Base-by-base conservation (phyloP, 768 basidiomycete species). In the Serendipita indica region DNA sequence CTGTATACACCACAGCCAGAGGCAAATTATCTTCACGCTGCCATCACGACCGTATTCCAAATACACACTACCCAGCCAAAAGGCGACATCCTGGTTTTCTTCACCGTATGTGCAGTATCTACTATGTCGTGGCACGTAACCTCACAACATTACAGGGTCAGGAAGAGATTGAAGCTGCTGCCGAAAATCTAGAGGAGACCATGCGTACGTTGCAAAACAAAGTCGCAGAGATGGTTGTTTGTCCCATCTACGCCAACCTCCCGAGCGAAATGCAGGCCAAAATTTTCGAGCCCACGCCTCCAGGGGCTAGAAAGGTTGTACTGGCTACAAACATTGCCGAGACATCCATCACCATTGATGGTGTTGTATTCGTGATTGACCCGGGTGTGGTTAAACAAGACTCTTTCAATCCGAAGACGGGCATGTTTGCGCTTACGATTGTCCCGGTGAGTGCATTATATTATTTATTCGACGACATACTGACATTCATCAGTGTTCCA, bases 331-430 rank as follows among this genome's bases (percentile, higher is more conserved):
- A 99, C 67, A 98, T 99, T 63, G 96, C 96, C n/a, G 96, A 99
- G 71, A 99, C 96, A 3, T 93, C 90, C 3, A 99, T 99, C 68
- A 99, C 96, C 5, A 99, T 99, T 64, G 96, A 98, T 58, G 96
- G 96, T 28, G 96, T 99, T 3, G 94, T 98, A 1, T 99, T 96
- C 69, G 96, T 99, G 37, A 98, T 99, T 63, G 96, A 99, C 69
- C 96, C 96, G 2, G 96, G 96, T 12, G 97, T 98, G 66, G 94
- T 98, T 64, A 99, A 99, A 74, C 96, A 99, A 68, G 98, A 99
- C 69, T 86, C 91, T 37, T 99, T 96, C 69, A 99, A 99, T 70
- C 96, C 96, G 1, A 79, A 93, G 66, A 96, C 96, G 41, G 94
- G 96, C 13, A 99, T 99, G 96, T 92, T 90, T 7, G 94, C 92